Base-by-base conservation (phyloP, 345 rosid species). In the Adansonia digitata region DNA sequence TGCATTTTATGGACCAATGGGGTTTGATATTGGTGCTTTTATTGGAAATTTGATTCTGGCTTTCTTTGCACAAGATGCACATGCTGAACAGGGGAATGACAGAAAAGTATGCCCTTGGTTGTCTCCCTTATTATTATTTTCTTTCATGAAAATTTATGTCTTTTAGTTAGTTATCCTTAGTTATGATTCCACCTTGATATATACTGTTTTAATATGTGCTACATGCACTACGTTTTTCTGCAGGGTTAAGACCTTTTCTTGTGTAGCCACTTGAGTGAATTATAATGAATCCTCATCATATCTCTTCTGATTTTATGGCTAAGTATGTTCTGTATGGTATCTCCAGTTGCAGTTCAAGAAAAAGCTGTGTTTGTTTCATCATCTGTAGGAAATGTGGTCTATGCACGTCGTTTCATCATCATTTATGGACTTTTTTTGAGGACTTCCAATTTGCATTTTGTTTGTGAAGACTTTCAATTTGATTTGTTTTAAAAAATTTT, bases 1-100 rank as follows among this genome's bases (percentile, higher is more conserved):
- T 81, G 87, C 92, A 49, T 95, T 89, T 74, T 89, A 85, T 46
- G 99, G 97, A 78, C 99, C 99, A 3, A 95, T 90, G 97, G 99
- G 97, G 22, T 95, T 83, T 67, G 99, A 95, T 69, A 62, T 91
- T 82, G 98, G 99, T 72, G 98, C 99, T 75, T 95, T 74, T 84
- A 65, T 95, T 45, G 99, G 98, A 67, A 95, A 95, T 77, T 85
- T 95, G 86, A 87, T 91, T 77, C 79, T 95, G 75, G 90, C 98
- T 20, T 95, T 85, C 86, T 95, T 85, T 83, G 89, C 98, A 43
- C 98, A 95, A 90, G 97, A 91, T 76, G 98, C 98, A 17, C 94
- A 93, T 45, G 85, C 96, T 71, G 75, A 79, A 78, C 74, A 82
- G 64, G 83, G 66, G 72, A 89, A 95, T 81, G 90, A 93, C 77